Base-by-base conservation (phyloP, 202 grass and related monocot genomes). In the Hordeum pubiflorum region DNA sequence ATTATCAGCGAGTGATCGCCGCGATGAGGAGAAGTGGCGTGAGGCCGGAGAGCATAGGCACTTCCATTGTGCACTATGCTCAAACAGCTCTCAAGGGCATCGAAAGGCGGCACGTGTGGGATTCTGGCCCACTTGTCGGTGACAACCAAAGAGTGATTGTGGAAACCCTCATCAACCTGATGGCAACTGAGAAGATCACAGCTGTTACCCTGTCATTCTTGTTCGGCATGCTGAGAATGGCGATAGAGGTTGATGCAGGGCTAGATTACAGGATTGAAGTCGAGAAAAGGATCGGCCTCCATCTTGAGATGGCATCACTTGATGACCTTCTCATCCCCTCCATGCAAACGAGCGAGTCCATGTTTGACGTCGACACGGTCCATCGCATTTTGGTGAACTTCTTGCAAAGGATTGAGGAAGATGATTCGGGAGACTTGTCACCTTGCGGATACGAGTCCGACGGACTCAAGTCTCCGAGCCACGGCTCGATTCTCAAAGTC, bases 151-250 rank as follows among this genome's bases (percentile, higher is more conserved):
- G 87, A 66, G 32, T 86, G 79, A 74, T 89, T 31, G 79, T 97
- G 6, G 94, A 94, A 77, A 80, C 89, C 12, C 91, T 97, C 7
- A 89, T 97, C 0, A 82, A 88, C 63, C 67, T 97, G 29, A 60
- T 97, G 75, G 86, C 91, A 9, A 87, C 84, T 6, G 94, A 97
- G 31, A 92, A 97, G 38, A 85, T 97, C 63, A 90, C 94, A 11
- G 62, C 87, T 0, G 83, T 97, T 66, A 87, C 94, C 6, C 46
- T 94, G 21, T 92, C 91, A 1, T 97, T 97, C 86, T 44, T 97
- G 31, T 97, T 97, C 21, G 94, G 91, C 22, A 97, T 97, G 89
- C 77, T 97, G 58, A 92, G 91, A 62, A 92, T 94, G 89, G 89
- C 91, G 22, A 89, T 94, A 18, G 91, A 97, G 69, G 85, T 92